Conservation (phyloP, 169 alveolate species). For the Cystoisospora suis region DNA sequence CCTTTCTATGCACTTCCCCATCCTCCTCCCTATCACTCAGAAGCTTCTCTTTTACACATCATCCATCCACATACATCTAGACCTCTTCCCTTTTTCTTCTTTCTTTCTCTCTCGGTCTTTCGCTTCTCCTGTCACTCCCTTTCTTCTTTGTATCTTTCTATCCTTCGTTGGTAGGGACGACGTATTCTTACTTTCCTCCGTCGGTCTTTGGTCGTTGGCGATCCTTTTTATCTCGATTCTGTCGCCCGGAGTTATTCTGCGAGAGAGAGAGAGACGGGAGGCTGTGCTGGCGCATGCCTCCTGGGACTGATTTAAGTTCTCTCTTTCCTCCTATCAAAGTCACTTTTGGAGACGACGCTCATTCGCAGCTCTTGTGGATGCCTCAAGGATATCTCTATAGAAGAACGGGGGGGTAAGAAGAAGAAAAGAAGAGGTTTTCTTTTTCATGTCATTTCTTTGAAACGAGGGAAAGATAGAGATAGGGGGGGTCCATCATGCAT, state of each 20-base stretch:
- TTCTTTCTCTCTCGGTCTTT: too few species aligned
- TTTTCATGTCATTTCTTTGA: too few species aligned
- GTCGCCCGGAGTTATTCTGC: slow-evolving; percentile 29
- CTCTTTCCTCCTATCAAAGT: slow-evolving; percentile 27
- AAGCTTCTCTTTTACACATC: too few species aligned
- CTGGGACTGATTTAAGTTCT: neutral
- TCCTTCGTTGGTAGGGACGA: slow-evolving; percentile 18
- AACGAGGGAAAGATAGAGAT: too few species aligned
- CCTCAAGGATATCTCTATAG: slow-evolving; percentile 61
- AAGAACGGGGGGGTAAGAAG: slow-evolving; percentile 50
- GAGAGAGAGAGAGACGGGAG: slow-evolving; percentile 51
- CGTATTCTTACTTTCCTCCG: slow-evolving; percentile 57
- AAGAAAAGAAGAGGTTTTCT: neutral
- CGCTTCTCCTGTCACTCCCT: too few species aligned
- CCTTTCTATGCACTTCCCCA: too few species aligned
- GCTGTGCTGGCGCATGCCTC: slow-evolving; percentile 44
- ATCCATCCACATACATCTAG: too few species aligned
- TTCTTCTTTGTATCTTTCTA: neutral
- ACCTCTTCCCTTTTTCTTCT: too few species aligned
- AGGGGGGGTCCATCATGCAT: too few species aligned
- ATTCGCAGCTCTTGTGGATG: slow-evolving; percentile 48
- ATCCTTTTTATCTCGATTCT: neutral
- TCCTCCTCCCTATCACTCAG: too few species aligned
- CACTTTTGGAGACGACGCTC: neutral
- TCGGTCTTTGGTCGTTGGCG: slow-evolving; percentile 41